Base-by-base conservation (phyloP, 257 asterid genomes). In the Echium plantagineum region DNA sequence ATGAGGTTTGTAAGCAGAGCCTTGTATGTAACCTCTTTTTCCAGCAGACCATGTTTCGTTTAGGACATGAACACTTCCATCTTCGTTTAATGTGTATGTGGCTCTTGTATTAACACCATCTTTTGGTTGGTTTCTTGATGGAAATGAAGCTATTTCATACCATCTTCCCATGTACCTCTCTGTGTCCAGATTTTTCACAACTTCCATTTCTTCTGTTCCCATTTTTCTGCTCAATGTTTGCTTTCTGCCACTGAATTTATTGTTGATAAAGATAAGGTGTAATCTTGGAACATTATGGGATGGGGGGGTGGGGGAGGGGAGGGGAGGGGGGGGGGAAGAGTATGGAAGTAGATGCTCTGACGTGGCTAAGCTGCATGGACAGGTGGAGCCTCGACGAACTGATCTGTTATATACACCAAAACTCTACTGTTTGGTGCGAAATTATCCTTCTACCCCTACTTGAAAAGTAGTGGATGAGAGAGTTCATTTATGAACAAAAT, bases 71-170 rank as follows among this genome's bases (percentile, higher is more conserved):
- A 84, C 82, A 3, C 88, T 84, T 15, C 81, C 88, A 48, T 84
- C 93, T 3, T 75, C 20, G 5, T 77, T 78, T 19, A 84, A 71
- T 15, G 68, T 77, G 72, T 84, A 81, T 1, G 85, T 84, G 1
- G 93, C 93, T 62, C 93, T 71, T 0, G 93, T 81, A 61, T 84
- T 81, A 13, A 16, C 69, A 9, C 85, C 82, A 38, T 26, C 69
- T 46, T 69, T 84, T 49, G 93, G 93, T 75, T 81, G 88, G 66
- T 70, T 70, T 8, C 66, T 24, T 1, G 82, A 71, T 6, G 82
- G 93, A 26, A 84, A 78, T 19, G 93, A 84, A 18, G 86, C 93
- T 5, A 84, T 71, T 57, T 84, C 93, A 42, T 81, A 84, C 93
- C 93, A 84, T 24, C 84, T 75, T 0, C 93, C 93, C 88, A 84